A percentile compares a stretch with the other conserved stretches of the same genome.
Evolutionary conservation across 1,139 yeast species (phyloP).

Genomic region (Tardiomyces depauwii): DNA sequence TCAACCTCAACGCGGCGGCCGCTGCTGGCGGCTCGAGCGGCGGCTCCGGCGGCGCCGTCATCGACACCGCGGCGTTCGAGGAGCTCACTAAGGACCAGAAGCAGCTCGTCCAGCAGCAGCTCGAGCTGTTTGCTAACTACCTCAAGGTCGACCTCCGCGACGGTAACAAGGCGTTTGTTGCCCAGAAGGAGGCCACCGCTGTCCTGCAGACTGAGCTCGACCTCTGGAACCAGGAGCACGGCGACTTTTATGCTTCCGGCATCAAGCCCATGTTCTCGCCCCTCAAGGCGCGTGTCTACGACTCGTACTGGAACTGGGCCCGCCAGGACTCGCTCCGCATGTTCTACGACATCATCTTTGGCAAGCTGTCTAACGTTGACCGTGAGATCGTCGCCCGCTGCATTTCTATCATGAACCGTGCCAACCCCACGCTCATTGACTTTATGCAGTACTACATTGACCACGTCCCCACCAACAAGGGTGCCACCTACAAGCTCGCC

Average conservation of each 20-base stretch:
- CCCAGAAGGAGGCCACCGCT: constrained; percentile 80
- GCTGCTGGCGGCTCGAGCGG: constrained; percentile 39
- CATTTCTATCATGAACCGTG: constrained; percentile 94
- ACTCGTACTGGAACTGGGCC: constrained; percentile 99
- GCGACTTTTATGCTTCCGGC: constrained; percentile 89
- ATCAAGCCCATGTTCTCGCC: constrained; percentile 83
- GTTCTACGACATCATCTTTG: constrained; percentile 94
- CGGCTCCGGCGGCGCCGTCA: constrained; percentile 73
- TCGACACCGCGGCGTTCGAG: constrained; percentile 94
- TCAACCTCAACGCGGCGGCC: constrained; percentile 59
- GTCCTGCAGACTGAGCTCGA: constrained; percentile 84
- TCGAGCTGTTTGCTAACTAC: constrained; percentile 90
- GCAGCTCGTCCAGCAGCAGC: constrained; percentile 84
- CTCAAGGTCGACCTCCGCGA: constrained; percentile 82
- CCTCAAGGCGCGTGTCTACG: constrained; percentile 89
- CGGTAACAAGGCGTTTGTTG: constrained; percentile 77
- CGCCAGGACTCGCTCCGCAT: constrained; percentile 91
- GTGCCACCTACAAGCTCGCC: constrained; percentile 82
- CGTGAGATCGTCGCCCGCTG: constrained; percentile 95
- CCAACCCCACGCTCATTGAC: constrained; percentile 86
- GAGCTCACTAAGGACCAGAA: constrained; percentile 87
- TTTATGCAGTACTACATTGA: constrained; percentile 97
- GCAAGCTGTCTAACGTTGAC: constrained; percentile 79
- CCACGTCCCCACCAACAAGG: constrained; percentile 79
- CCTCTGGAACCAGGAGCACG: constrained; percentile 88